phyloP scores from a whole-genome alignment of 345 rosid genomes.

The Acer yangbiense region DNA sequence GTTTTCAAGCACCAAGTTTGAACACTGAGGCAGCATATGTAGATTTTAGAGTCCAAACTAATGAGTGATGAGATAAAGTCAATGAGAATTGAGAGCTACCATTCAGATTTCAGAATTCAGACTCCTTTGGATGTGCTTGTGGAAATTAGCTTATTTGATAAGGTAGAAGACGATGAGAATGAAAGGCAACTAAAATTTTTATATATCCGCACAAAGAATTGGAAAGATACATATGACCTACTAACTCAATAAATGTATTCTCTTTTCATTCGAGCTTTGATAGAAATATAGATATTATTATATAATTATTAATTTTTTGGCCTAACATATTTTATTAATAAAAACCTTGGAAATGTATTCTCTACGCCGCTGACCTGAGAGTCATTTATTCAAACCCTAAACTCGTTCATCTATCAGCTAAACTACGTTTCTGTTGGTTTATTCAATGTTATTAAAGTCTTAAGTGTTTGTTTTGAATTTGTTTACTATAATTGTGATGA shows the following conservation, averaged over 20 bases:
- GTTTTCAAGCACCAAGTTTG: constrained; percentile 11
- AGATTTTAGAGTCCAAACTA: constrained; percentile 9
- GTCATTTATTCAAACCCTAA: no score
- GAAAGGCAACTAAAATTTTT: neutral
- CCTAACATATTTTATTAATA: no score
- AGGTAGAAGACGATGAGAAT: neutral
- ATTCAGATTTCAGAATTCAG: neutral
- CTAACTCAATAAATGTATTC: neutral
- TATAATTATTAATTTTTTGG: no score
- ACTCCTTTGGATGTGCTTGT: neutral
- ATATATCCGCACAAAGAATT: neutral
- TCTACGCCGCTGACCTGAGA: no score
- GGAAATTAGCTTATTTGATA: neutral
- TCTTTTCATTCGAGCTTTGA: neutral
- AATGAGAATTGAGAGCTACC: constrained; percentile 15
- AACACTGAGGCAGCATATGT: neutral
- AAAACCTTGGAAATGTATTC: no score
- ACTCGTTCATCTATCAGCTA: no score
- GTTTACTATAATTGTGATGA: no score
- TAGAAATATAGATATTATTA: no score
- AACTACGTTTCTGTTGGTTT: no score
- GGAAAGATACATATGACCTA: no score
- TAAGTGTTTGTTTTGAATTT: no score
- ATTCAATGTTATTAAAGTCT: no score
- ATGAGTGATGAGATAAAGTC: constrained; percentile 17